Evolutionary conservation across 208 protist genomes (phyloP), one percentile per base, ranked within the genome.

Genomic region (Crithidia mellificae): DNA sequence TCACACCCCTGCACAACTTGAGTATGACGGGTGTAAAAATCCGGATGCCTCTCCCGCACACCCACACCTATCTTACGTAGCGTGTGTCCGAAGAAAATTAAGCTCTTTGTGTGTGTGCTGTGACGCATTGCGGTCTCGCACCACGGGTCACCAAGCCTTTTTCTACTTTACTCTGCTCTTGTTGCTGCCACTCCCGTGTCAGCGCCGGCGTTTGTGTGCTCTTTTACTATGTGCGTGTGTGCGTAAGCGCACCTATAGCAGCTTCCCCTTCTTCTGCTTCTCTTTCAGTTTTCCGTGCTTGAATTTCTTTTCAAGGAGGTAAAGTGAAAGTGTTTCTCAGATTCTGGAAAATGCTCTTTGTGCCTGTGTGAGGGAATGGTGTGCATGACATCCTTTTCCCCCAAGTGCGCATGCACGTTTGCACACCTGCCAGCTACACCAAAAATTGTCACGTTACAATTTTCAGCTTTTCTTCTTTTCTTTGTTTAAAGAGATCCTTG

Each of bases 381-480:
- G 52, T 39, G 32, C 14, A 25, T 57, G 52, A 41, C 14, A 57
- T 54, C 27, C 25, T 34, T 54, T 11, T 52, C 47, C 50, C 34
- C 34, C 14, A n/a, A 54, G 25, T 12, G 12, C 32, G 32, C 52
- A 57, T 17, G n/a, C 29, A 38, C 8, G 29, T n/a, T n/a, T 22
- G 14, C 52, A 43, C 52, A 43, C 52, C n/a, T 27, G 30, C 30
- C 1, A 5, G 47, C 24, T 52, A 14, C 47, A 39, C 32, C n/a
- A n/a, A n/a, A 14, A 54, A 36, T 54, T 34, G 25, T 27, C 25
- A 54, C 24, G 25, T 54, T 30, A 19, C 29, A 39, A 30, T 43
- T 38, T 27, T 43, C 46, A n/a, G 7, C 34, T 25, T 76, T 50
- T 39, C 25, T 57, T 56, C 29, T 55, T 55, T n/a, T n/a, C n/a